Conservation (phyloP, 1,284 basidiomycete species). For the Ceratorhiza oryzae-sativae region DNA sequence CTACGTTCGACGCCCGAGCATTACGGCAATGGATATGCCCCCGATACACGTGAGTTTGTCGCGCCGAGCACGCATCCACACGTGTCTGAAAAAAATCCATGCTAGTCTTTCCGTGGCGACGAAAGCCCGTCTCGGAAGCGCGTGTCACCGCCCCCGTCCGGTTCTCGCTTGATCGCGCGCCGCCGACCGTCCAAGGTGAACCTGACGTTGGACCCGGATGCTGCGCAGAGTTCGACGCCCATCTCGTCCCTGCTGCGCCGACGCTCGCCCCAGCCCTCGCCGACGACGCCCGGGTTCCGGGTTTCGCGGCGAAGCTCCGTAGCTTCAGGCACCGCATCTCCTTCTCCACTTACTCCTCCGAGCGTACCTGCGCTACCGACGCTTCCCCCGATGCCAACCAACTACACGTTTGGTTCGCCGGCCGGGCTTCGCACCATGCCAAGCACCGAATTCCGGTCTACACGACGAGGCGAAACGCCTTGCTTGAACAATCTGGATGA, state of each 20-base stretch:
- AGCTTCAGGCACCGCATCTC: conserved; percentile 36
- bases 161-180: conserved; percentile 35
- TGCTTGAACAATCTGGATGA: conserved; percentile 27
- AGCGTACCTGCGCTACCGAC: conserved; percentile 36
- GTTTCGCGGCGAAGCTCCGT: conserved; percentile 31
- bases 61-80: neutral
- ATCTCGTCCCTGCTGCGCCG: conserved; percentile 36
- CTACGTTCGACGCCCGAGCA: conserved; percentile 30
- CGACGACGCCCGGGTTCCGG: conserved; percentile 34
- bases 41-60: conserved; percentile 27
- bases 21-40: conserved; percentile 28
- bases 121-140: conserved; percentile 11
- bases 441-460: conserved; percentile 32
- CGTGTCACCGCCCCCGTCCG: conserved; percentile 16
- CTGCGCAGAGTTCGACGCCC: conserved; percentile 33
- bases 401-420: conserved; percentile 32
- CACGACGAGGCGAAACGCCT: conserved; percentile 29
- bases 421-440: conserved; percentile 32
- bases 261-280: conserved; percentile 35
- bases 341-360: conserved; percentile 35
- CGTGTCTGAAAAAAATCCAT: neutral
- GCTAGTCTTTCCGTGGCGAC: conserved; percentile 32
- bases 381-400: conserved; percentile 35
- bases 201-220: conserved; percentile 33
- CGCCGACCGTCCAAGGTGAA: conserved; percentile 37